Evolutionary conservation across 345 rosid genomes (phyloP).

Genomic region (Ricinus communis): DNA sequence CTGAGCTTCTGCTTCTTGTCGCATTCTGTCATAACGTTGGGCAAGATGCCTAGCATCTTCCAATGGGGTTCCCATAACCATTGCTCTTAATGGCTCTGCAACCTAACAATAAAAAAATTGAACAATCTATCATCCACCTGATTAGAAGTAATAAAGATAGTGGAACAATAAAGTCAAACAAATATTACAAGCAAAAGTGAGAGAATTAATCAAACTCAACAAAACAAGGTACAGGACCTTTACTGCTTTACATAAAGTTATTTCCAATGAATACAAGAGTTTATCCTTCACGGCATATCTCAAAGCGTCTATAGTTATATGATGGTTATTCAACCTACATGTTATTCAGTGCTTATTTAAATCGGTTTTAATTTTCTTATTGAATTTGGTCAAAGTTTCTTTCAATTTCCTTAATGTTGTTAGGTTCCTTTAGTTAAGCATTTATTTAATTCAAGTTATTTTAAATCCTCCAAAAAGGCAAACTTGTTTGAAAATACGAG

Average conservation of each 20-base stretch:
- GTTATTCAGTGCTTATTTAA: no score
- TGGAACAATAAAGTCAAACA: background rate
- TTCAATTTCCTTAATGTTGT: no score
- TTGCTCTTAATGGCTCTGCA: constrained; percentile 91
- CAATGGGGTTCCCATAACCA: constrained; percentile 91
- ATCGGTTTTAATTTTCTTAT: background rate
- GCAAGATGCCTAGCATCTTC: constrained; percentile 98
- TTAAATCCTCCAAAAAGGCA: no score
- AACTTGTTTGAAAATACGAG: background rate
- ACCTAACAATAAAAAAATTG: constrained; percentile 49
- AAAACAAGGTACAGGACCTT: background rate
- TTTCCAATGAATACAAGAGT: background rate
- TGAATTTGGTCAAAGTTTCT: background rate
- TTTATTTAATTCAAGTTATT: no score
- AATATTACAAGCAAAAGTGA: background rate
- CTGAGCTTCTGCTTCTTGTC: constrained; percentile 97
- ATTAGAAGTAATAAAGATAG: background rate
- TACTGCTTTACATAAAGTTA: background rate
- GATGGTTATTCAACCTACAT: no score
- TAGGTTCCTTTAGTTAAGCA: no score
- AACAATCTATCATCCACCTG: constrained; percentile 19
- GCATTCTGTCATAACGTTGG: constrained; percentile 89
- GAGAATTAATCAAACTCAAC: background rate
- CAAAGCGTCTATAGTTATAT: background rate
- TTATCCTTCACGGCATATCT: background rate